These are phyloP conservation scores for Shiraia bambusicola DNA, from an alignment of 2,329 filamentous ascomycete genomes.

Conservation along the genomic window DNA sequence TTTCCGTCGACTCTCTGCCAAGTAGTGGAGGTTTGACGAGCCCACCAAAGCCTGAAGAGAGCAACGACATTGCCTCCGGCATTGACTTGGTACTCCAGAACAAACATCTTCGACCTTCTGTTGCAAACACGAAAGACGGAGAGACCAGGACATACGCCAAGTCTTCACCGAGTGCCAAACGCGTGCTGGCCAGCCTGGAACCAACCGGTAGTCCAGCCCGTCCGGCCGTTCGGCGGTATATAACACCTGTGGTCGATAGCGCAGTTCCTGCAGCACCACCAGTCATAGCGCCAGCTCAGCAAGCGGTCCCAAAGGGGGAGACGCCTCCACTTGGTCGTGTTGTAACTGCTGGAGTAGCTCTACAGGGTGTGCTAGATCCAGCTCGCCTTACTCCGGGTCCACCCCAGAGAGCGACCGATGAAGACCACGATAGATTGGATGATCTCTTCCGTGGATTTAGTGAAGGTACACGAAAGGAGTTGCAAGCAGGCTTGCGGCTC, in stretches of 20 bases:
- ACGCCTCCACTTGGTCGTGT: conserved; percentile 39
- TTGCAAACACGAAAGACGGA: not conserved
- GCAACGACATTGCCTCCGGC: conserved; percentile 4
- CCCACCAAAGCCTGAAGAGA: conserved; percentile 19
- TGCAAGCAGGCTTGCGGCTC: conserved; percentile 42
- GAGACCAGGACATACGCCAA: conserved; percentile 2
- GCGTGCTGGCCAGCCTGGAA: conserved; percentile 3
- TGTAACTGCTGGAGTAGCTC: conserved; percentile 42
- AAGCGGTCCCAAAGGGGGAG: conserved; percentile 23
- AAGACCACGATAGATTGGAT: conserved; percentile 32
- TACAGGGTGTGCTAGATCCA: conserved; percentile 41
- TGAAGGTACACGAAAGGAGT: conserved; percentile 41
- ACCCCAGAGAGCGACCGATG: conserved; percentile 21
- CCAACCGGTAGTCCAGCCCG: conserved; percentile 13
- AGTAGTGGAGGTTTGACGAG: conserved; percentile 33
- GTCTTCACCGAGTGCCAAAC: conserved; percentile 10
- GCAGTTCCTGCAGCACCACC: conserved; percentile 36
- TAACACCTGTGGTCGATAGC: conserved; percentile 32
- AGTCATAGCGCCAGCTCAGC: conserved; percentile 21
- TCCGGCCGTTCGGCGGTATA: conserved; percentile 20
- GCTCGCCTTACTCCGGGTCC: conserved; percentile 30
- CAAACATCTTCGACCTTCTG: conserved; percentile 14
- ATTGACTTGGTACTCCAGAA: conserved; percentile 15
- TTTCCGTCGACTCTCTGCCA: conserved; percentile 51
- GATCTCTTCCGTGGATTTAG: conserved; percentile 45